Conservation (phyloP, 164 flowering plant species). For the Vitis rotundifolia region DNA sequence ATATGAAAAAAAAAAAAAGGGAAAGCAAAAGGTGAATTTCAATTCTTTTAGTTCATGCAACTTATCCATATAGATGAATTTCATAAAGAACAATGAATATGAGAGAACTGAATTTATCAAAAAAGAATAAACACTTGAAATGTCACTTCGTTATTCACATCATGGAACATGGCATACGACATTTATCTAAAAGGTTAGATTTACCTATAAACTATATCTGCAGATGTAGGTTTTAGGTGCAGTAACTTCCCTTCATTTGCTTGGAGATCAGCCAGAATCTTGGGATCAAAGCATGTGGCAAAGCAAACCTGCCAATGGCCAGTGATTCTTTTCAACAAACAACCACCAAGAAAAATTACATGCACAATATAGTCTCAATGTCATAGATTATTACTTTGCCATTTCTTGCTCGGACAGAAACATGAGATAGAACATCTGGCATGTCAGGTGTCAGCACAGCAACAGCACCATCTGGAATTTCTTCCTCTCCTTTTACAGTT, state of each 20-base stretch:
- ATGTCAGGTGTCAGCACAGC: slow-evolving; percentile 97
- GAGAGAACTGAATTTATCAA: not conserved
- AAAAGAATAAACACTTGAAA: not conserved
- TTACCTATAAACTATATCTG: slow-evolving; percentile 82
- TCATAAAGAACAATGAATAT: not conserved
- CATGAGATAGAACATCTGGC: slow-evolving; percentile 99
- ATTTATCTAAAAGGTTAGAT: not conserved
- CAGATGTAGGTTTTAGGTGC: slow-evolving; percentile 71
- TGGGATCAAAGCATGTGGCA: slow-evolving; percentile 90
- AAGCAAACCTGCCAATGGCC: slow-evolving; percentile 71
- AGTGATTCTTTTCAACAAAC: not conserved
- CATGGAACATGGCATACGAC: not conserved
- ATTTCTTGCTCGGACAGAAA: slow-evolving; percentile 98
- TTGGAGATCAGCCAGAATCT: slow-evolving; percentile 68
- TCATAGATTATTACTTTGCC: slow-evolving; percentile 57
- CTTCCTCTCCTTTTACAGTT: slow-evolving; percentile 95
- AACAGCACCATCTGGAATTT: slow-evolving; percentile 96
- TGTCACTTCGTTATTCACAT: not conserved
- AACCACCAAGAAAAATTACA: not conserved
- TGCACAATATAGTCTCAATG: not conserved
- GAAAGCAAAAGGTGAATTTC: not conserved
- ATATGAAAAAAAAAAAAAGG: not conserved
- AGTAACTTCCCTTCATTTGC: slow-evolving; percentile 71
- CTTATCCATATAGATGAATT: not conserved
- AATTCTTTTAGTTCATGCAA: not conserved